These are phyloP conservation scores for Nicotiana tabacum DNA, from an alignment of 257 asterid species.

Conservation along the genomic window DNA sequence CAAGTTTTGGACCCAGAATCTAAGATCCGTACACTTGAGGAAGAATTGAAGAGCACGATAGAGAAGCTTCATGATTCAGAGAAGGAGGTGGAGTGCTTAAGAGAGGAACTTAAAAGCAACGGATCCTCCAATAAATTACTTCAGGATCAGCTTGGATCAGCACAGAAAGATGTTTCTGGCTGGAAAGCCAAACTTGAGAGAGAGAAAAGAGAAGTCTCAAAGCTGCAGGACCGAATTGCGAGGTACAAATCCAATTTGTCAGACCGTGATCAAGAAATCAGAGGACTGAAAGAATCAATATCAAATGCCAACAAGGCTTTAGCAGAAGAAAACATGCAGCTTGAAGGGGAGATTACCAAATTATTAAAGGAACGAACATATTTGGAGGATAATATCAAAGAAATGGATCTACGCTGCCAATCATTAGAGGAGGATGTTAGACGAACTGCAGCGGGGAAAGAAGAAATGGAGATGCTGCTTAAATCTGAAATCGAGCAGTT, in stretches of 20 bases:
- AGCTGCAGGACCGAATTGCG: constrained; percentile 60
- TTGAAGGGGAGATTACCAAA: constrained; percentile 51
- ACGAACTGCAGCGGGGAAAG: constrained; percentile 49
- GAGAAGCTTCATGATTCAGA: constrained; percentile 52
- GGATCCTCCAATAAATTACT: constrained; percentile 29
- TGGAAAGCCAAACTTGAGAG: constrained; percentile 57
- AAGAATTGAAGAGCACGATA: constrained; percentile 36
- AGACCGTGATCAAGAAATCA: constrained; percentile 80
- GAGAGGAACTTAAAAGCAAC: constrained; percentile 41
- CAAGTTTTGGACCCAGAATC: constrained; percentile 23
- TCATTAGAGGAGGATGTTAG: constrained; percentile 65
- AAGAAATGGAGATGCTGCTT: constrained; percentile 40
- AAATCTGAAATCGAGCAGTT: constrained; percentile 44
- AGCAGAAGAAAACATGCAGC: constrained; percentile 67
- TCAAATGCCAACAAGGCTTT: constrained; percentile 75
- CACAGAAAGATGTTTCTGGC: constrained; percentile 43
- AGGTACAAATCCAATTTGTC: constrained; percentile 69
- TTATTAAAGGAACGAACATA: constrained; percentile 45
- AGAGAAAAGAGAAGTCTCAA: constrained; percentile 61
- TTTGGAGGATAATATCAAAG: constrained; percentile 67
- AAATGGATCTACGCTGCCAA: constrained; percentile 65
- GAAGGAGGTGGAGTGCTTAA: constrained; percentile 42
- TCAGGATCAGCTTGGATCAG: constrained; percentile 55
- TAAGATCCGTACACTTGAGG: constrained; percentile 38
- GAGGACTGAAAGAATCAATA: constrained; percentile 63